Evolutionary conservation across 176 grass and related monocot species (phyloP), one percentile per base, ranked within the genome.

Genomic region (Oryza brachyantha): DNA sequence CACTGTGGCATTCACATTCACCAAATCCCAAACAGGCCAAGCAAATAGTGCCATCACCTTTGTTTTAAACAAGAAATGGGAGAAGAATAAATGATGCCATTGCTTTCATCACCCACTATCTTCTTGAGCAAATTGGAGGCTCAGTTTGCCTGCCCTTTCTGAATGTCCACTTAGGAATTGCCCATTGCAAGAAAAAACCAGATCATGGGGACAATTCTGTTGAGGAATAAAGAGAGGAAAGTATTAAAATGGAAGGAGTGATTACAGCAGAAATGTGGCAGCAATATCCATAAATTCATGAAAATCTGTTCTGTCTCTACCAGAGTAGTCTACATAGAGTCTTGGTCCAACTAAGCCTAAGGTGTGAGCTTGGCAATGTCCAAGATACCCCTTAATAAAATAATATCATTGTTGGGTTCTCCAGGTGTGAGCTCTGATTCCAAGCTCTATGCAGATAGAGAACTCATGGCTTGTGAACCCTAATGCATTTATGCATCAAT

Each of bases 51-150:
- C 45, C 78, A 39, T 57, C 36, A 71, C 59, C 66, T 77, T 77
- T 40, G 66, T 66, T 85, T 76, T 72, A 59, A 26, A 61, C 32
- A 89, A 89, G 66, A 65, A 89, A 28, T 24, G 36, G 54, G 70
- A 65, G 71, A 46, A 66, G 36, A 65, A 76, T 75, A 70, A 58
- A 54, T 58, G 58, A 14, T 34, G 70, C 32, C 77, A 73, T 85
- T 85, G 78, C 60, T 89, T 89, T 85, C 72, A 81, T 59, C 73
- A 85, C 72, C 72, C 81, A 81, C 72, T 81, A 45, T 77, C 21
- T 63, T 21, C 38, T 75, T 50, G 52, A 57, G 68, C 40, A 79
- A 70, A 69, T 76, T 72, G 58, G n/a, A 60, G 35, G 27, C 74
- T 11, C 42, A 76, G 40, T 80, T 76, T 88, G 63, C 43, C 39